These are phyloP conservation scores for Phaeomoniella chlamydospora DNA, from an alignment of 2,329 filamentous ascomycete species.

Conservation along the genomic window DNA sequence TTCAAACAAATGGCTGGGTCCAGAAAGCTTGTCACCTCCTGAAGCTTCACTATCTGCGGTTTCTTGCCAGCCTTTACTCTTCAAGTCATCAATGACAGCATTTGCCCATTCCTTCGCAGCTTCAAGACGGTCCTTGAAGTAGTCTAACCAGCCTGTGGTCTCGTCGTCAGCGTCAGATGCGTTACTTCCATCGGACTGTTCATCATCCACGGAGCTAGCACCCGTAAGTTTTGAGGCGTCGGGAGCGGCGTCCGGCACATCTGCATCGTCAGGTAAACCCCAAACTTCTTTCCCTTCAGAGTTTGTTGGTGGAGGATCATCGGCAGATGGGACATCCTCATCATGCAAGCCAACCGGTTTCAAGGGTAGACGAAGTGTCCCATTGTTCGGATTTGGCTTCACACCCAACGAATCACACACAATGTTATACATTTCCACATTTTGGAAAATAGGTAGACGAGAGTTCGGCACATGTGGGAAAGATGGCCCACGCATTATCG, in stretches of 20 bases:
- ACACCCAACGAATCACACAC: constrained; percentile 77
- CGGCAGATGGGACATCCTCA: constrained; percentile 18
- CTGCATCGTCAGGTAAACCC: constrained; percentile 2
- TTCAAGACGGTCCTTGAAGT: constrained; percentile 10
- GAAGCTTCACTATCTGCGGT: background rate
- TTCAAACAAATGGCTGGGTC: too few relatives aligned
- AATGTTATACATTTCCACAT: constrained; percentile 89
- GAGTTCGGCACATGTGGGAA: constrained; percentile 79
- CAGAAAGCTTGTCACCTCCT: too few relatives aligned
- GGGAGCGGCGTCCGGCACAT: background rate
- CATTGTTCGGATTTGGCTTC: constrained; percentile 65
- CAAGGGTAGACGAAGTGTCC: constrained; percentile 49
- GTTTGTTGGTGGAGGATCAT: background rate
- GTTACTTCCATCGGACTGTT: constrained; percentile 2
- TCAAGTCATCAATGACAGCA: constrained; percentile 10
- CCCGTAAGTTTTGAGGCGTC: background rate
- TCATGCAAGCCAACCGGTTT: constrained; percentile 28
- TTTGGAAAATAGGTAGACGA: constrained; percentile 71
- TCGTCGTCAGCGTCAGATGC: constrained; percentile 1
- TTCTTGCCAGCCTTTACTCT: constrained; percentile 5
- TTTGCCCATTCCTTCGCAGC: constrained; percentile 13
- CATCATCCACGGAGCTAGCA: constrained; percentile 4
- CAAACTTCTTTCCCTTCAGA: constrained; percentile 3
- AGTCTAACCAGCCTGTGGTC: constrained; percentile 10
- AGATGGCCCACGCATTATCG: constrained; percentile 78